Base-by-base conservation (phyloP, 352 stramenopile species). In the Globisporangium solare region DNA sequence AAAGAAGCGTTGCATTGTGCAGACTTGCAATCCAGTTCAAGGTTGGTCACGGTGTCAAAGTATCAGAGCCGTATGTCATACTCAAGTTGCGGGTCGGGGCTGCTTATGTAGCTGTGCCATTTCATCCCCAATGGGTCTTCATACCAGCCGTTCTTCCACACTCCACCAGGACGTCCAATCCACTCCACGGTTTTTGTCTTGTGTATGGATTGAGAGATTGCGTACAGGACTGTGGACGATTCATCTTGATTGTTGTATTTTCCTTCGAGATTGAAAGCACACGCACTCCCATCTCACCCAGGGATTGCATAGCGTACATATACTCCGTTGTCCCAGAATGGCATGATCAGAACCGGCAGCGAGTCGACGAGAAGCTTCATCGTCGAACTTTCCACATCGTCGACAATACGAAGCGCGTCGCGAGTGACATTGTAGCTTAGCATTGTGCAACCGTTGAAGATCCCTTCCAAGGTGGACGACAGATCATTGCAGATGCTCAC, bases 91-190 rank as follows among this genome's bases (percentile, higher is more conserved):
- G 31, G 6, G 4, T 62, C 32, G 0, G 58, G 51, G 1, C 54
- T 66, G 18, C 63, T 47, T 27, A 73, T 61, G 22, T 73, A 51
- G 1, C 52, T 54, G 27, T 54, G 56, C 64, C 61, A 76, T 11
- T 49, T 41, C 27, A 54, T 42, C 3, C 56, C 60, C 2, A 13
- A 18, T 3, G n/a, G 4, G 43, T 69, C 61, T 61, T 65, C 64
- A 42, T 73, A 73, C 64, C 70, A 79, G 0, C 67, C 70, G 43
- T 75, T 75, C 1, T 61, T 43, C 70, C 67, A 75, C 35, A 53
- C 45, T 8, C 70, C 70, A 22, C 51, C 57, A 6, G 63, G 54
- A 20, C 45, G 47, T 1, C 17, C 13, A 0, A 78, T 61, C 57
- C 51, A 71, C 22, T 70, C 47, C 0, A 13, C 48, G 12, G 66